Evolutionary conservation across 805 yeast genomes (phyloP).

Genomic region (Metschnikowia rubicola): DNA sequence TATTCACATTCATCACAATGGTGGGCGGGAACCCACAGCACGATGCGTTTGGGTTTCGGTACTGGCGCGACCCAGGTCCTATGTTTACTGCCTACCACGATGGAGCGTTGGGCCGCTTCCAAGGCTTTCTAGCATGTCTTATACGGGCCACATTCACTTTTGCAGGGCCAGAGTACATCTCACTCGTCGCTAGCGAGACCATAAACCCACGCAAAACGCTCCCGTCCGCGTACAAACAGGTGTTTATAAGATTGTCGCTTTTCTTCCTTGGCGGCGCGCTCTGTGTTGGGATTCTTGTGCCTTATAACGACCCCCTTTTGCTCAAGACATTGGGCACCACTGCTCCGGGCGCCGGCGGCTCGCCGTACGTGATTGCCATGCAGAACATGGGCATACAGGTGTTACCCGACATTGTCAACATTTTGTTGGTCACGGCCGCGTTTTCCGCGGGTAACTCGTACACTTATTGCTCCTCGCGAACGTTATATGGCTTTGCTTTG

Average conservation of each 20-base stretch:
- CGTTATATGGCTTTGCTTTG: slow-evolving; percentile 65
- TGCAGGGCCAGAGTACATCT: slow-evolving; percentile 83
- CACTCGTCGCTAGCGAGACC: slow-evolving; percentile 84
- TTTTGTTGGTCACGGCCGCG: slow-evolving; percentile 70
- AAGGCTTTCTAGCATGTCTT: slow-evolving; percentile 69
- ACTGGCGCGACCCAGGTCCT: slow-evolving; percentile 20
- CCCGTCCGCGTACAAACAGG: slow-evolving; percentile 77
- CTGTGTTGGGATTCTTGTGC: slow-evolving; percentile 73
- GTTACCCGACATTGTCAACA: slow-evolving; percentile 74
- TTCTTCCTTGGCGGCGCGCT: slow-evolving; percentile 73
- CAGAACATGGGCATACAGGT: slow-evolving; percentile 60
- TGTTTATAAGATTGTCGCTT: slow-evolving; percentile 62
- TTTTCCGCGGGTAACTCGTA: slow-evolving; percentile 81
- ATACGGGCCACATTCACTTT: slow-evolving; percentile 73
- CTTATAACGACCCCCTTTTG: slow-evolving; percentile 58
- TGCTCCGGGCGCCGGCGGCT: slow-evolving; percentile 71
- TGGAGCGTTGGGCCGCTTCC: slow-evolving; percentile 62
- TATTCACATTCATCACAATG: slow-evolving; percentile 20
- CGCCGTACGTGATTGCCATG: slow-evolving; percentile 84
- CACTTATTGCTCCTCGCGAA: slow-evolving; percentile 73
- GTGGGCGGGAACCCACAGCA: slow-evolving; percentile 22
- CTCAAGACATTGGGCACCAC: slow-evolving; percentile 57
- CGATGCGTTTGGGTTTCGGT: slow-evolving; percentile 20
- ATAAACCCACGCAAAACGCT: slow-evolving; percentile 65
- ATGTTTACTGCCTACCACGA: slow-evolving; percentile 22